A percentile compares a stretch with the other conserved stretches of the same genome.
Evolutionary conservation across 495 filamentous ascomycete species (phyloP).

Genomic region (Penicillium waksmanii): DNA sequence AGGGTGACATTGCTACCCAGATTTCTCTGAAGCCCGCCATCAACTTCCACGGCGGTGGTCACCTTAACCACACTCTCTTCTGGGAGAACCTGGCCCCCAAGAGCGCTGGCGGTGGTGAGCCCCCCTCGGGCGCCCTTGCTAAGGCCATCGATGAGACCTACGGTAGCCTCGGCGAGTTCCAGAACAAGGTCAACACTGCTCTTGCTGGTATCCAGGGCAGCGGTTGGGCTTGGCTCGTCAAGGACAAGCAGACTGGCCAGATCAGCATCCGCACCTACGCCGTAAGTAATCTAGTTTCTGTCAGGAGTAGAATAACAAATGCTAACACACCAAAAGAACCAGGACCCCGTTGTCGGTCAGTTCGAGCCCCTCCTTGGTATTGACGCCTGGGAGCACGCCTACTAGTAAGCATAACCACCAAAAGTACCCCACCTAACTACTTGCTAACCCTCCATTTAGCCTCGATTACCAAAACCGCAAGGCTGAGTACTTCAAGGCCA

Average conservation of each 20-base stretch:
- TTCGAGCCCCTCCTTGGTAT: conserved; percentile 87
- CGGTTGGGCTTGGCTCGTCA: conserved; percentile 94
- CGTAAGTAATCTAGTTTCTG: conserved; percentile 37
- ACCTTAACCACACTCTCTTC: conserved; percentile 91
- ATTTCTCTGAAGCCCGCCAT: conserved; percentile 83
- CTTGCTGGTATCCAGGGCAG: conserved; percentile 90
- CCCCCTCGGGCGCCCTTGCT: conserved; percentile 63
- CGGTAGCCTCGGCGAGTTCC: conserved; percentile 71
- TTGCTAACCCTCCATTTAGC: conserved; percentile 55
- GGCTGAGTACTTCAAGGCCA: conserved; percentile 94
- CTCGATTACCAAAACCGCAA: conserved; percentile 99
- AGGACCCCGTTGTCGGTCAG: conserved; percentile 90
- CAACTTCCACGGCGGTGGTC: conserved; percentile 96
- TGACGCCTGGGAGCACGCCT: conserved; percentile 97
- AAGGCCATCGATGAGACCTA: conserved; percentile 78
- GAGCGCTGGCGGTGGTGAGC: conserved; percentile 72
- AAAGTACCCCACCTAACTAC: conserved; percentile 10
- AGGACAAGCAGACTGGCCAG: conserved; percentile 75
- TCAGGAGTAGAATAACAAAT: background rate
- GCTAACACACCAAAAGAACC: conserved; percentile 59
- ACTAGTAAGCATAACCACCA: conserved; percentile 55
- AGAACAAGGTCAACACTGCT: conserved; percentile 76
- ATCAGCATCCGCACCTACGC: conserved; percentile 79
- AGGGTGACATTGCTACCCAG: conserved; percentile 61
- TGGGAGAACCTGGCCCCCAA: conserved; percentile 91